Evolutionary conservation across 202 grass and related monocot species (phyloP).

Genomic region (Carex arenaria): DNA sequence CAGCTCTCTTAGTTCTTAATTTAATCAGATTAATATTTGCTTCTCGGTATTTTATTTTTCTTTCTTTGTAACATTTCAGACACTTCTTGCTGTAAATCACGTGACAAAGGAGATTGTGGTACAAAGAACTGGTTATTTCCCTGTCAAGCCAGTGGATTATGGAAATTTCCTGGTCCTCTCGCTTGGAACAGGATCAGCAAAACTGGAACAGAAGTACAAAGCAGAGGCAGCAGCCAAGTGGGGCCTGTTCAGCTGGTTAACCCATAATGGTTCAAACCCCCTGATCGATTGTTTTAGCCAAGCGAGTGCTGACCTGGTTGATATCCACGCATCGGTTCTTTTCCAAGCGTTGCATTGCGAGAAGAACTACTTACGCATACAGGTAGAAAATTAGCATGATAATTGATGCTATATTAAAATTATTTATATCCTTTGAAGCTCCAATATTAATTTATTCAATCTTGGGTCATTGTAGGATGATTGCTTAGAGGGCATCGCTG

Average conservation of each 20-base stretch:
- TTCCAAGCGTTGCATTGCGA: conserved; percentile 45
- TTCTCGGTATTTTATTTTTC: neutral
- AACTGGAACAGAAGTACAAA: conserved; percentile 42
- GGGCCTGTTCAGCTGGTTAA: conserved; percentile 46
- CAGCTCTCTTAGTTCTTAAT: too few species aligned
- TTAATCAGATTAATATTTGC: neutral
- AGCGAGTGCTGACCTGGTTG: conserved; percentile 45
- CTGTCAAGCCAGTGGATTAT: conserved; percentile 32
- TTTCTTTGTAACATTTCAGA: conserved; percentile 12
- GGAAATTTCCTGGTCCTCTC: conserved; percentile 46
- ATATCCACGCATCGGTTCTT: conserved; percentile 57
- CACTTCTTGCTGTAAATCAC: conserved; percentile 41
- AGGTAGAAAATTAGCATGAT: conserved; percentile 15
- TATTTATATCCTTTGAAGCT: neutral
- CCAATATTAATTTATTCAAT: neutral
- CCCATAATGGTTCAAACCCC: conserved; percentile 25
- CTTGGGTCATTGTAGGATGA: conserved; percentile 28
- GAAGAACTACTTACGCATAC: conserved; percentile 43
- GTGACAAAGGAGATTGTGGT: conserved; percentile 44
- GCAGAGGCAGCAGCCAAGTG: conserved; percentile 19
- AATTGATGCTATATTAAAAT: neutral
- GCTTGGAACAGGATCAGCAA: conserved; percentile 38
- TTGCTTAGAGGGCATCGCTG: conserved; percentile 8
- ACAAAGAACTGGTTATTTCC: conserved; percentile 22
- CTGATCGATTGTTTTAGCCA: conserved; percentile 53